phyloP scores from a whole-genome alignment of 371 early-diverging fungal species.

The Mortierella polycephala region DNA sequence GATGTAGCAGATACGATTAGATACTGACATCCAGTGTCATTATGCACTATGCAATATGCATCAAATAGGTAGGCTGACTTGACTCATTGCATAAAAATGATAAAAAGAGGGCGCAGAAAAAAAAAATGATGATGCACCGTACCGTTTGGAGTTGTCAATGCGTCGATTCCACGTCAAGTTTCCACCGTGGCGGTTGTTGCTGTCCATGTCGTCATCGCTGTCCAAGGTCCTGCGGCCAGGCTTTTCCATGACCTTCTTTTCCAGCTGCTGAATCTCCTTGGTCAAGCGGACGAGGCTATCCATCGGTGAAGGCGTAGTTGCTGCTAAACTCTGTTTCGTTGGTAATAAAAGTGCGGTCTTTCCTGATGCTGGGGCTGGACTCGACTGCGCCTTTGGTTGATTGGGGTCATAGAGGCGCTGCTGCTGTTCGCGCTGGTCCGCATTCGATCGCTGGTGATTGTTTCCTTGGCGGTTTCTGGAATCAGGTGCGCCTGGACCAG shows the following conservation, averaged over 20 bases:
- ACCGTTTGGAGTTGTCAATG: conserved; percentile 53
- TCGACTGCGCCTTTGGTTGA: conserved; percentile 39
- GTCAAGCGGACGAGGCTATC: conserved; percentile 45
- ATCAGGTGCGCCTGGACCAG: conserved; percentile 14
- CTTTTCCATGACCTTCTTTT: conserved; percentile 48
- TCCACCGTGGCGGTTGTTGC: conserved; percentile 25
- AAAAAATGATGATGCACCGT: conserved; percentile 2
- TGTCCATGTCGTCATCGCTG: conserved; percentile 36
- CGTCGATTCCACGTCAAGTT: conserved; percentile 36
- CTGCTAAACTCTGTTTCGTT: conserved; percentile 14
- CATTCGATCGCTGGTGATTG: conserved; percentile 8
- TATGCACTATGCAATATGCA: too few relatives aligned
- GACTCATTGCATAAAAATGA: too few relatives aligned
- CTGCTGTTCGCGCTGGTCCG: conserved; percentile 18
- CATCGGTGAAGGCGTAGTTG: conserved; percentile 19
- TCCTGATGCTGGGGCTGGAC: conserved; percentile 1
- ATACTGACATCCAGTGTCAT: too few relatives aligned
- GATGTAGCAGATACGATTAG: not conserved
- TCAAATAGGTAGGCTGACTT: too few relatives aligned
- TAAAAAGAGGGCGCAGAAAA: not conserved
- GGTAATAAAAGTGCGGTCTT: conserved; percentile 9
- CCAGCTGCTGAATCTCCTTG: conserved; percentile 49
- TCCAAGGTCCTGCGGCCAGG: conserved; percentile 44
- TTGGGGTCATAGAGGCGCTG: conserved; percentile 45
- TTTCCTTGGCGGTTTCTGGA: conserved; percentile 16